A percentile compares a stretch with the other conserved stretches of the same genome.
Conservation (phyloP, 768 basidiomycete species). For the Hemileccinum impolitum region DNA sequence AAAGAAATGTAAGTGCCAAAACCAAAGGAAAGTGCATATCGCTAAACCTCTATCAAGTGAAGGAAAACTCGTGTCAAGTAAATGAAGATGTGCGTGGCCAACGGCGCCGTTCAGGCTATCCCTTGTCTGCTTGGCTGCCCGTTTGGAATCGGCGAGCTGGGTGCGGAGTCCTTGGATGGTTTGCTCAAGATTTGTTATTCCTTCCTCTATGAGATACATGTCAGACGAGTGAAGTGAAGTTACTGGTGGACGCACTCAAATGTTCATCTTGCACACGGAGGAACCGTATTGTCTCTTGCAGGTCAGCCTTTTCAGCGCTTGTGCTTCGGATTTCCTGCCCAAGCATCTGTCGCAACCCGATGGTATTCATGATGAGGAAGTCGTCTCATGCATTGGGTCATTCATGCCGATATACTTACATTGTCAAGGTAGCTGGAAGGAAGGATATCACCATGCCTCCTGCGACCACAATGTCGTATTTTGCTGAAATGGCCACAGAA, state of each 20-base stretch:
- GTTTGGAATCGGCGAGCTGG: not conserved
- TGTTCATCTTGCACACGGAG: not conserved
- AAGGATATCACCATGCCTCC: not conserved
- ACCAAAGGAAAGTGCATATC: too few species aligned
- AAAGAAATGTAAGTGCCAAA: too few species aligned
- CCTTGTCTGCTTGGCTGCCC: not conserved
- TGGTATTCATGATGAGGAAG: too few species aligned
- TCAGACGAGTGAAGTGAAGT: not conserved
- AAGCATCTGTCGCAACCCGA: not conserved
- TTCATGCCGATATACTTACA: not conserved
- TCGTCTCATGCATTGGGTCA: too few species aligned
- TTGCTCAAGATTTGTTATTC: not conserved
- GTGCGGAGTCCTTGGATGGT: not conserved
- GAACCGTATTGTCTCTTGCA: not conserved
- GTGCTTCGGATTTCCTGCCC: too few species aligned
- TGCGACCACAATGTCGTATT: not conserved
- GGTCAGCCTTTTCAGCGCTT: not conserved
- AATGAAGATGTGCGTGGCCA: too few species aligned
- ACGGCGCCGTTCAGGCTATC: not conserved
- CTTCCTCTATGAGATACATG: not conserved
- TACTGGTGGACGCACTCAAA: not conserved
- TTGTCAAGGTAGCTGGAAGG: not conserved
- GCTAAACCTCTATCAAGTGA: too few species aligned
- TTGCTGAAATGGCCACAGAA: not conserved
- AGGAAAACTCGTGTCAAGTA: too few species aligned